Percentiles rank a stretch among this genome's conserved stretches.
Conservation (phyloP, 2,329 filamentous ascomycete genomes). For the Xylaria multiplex region DNA sequence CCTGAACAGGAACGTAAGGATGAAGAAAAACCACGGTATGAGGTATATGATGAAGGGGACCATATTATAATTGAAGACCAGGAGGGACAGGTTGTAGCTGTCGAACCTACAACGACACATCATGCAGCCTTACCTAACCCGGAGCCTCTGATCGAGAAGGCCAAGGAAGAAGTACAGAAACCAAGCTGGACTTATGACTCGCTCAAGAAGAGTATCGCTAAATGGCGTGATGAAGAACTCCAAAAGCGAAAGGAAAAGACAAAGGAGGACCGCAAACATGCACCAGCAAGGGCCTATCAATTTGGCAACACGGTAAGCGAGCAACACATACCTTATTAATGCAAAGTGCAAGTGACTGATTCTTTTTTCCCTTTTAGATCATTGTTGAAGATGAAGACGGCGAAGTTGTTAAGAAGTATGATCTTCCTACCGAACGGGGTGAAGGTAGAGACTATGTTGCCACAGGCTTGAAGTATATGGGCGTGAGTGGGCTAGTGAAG, state of each 20-base stretch:
- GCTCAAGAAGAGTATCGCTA: conserved; percentile 61
- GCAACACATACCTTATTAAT: conserved; percentile 39
- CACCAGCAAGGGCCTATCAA: conserved; percentile 84
- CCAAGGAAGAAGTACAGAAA: conserved; percentile 50
- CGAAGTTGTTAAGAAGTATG: conserved; percentile 86
- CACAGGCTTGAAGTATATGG: conserved; percentile 64
- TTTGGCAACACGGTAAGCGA: conserved; percentile 78
- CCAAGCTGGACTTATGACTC: conserved; percentile 57
- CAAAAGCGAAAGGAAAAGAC: conserved; percentile 69
- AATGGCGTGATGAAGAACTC: conserved; percentile 68
- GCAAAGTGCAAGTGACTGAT: neutral
- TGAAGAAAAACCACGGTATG: conserved; percentile 54
- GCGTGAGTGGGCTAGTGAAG: conserved; percentile 59
- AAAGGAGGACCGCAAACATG: conserved; percentile 66
- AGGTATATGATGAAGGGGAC: conserved; percentile 83
- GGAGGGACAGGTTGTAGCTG: conserved; percentile 84
- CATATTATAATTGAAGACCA: conserved; percentile 84
- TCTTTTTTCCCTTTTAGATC: conserved; percentile 60
- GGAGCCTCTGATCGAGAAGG: conserved; percentile 47
- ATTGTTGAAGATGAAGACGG: conserved; percentile 89
- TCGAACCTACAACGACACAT: conserved; percentile 57
- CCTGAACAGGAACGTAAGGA: conserved; percentile 36
- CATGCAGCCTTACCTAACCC: conserved; percentile 34
- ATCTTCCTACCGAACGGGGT: conserved; percentile 68
- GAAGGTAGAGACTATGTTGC: conserved; percentile 56